Percentiles rank a stretch among this genome's conserved stretches.
phyloP scores from a whole-genome alignment of 2,329 filamentous ascomycete species.

The Aspergillus bombycis region DNA sequence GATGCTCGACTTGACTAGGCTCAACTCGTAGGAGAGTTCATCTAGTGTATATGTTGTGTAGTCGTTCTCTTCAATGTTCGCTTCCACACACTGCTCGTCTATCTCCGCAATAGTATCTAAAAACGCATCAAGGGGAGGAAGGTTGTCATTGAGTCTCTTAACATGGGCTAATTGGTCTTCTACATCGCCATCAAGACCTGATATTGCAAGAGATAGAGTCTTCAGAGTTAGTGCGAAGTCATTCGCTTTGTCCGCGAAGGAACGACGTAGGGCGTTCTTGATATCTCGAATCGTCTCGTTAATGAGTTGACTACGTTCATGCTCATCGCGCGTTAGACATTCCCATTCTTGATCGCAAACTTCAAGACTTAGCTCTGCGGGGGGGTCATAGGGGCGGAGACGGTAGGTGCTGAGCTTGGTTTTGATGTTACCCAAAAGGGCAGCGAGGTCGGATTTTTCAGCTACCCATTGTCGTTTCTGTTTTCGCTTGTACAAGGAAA shows the following conservation, averaged over 20 bases:
- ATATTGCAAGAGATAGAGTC: conserved; percentile 91
- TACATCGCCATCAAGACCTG: conserved; percentile 93
- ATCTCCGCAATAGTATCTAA: conserved; percentile 83
- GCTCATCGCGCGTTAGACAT: conserved; percentile 77
- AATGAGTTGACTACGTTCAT: conserved; percentile 86
- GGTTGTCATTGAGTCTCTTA: conserved; percentile 77
- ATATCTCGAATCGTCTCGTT: conserved; percentile 99
- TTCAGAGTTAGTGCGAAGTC: conserved; percentile 95
- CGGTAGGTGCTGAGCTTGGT: conserved; percentile 96
- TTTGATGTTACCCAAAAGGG: conserved; percentile 95
- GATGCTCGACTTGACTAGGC: conserved; percentile 86
- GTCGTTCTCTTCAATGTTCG: conserved; percentile 99
- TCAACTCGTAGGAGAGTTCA: conserved; percentile 90
- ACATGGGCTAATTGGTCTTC: conserved; percentile 93
- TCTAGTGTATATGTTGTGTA: conserved; percentile 99
- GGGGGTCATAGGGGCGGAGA: conserved; percentile 86
- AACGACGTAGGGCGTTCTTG: conserved; percentile 89
- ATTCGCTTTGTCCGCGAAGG: conserved; percentile 97
- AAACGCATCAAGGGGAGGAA: conserved; percentile 88
- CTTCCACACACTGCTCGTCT: conserved; percentile 87
- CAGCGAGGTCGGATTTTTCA: conserved; percentile 94
- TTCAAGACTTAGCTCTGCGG: conserved; percentile 78
- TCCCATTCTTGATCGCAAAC: conserved; percentile 83
- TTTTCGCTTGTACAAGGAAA: conserved; percentile 86
- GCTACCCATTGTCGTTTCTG: conserved; percentile 95